These are phyloP conservation scores for Vitis hybrid DNA, from an alignment of 177 flowering plant genomes.

Conservation along the genomic window DNA sequence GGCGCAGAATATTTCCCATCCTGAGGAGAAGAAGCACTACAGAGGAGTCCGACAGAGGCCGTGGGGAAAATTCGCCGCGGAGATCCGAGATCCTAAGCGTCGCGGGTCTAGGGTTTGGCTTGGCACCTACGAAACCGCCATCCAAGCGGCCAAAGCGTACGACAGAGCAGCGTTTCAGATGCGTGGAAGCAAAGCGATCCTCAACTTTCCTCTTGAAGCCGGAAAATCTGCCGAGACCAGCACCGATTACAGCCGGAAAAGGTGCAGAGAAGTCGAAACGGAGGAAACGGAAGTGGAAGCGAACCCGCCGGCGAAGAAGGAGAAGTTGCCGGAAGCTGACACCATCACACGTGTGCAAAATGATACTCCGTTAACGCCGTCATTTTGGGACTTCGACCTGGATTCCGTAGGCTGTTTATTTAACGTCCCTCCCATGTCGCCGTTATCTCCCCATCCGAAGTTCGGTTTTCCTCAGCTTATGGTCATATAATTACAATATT, in stretches of 20 bases:
- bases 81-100: conserved; percentile 61
- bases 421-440: conserved; percentile 60
- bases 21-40: conserved; percentile 38
- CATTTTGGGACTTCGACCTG: conserved; percentile 43
- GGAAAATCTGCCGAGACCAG: conserved; percentile 19
- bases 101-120: conserved; percentile 70
- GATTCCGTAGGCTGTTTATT: conserved; percentile 35
- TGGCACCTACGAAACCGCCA: conserved; percentile 61
- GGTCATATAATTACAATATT: conserved; percentile 27
- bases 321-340: conserved; percentile 19
- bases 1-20: conserved; percentile 1
- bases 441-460: conserved; percentile 53
- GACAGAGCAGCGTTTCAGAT: conserved; percentile 64
- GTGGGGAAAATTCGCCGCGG: conserved; percentile 81
- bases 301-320: conserved; percentile 31
- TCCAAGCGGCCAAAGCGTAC: conserved; percentile 72
- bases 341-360: background rate
- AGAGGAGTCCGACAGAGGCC: conserved; percentile 70
- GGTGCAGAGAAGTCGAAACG: conserved; percentile 18
- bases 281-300: conserved; percentile 11
- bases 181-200: conserved; percentile 69
- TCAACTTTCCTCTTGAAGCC: conserved; percentile 66
- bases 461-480: conserved; percentile 39
- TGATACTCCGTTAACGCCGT: conserved; percentile 55
- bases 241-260: conserved; percentile 9